phyloP scores from a whole-genome alignment of 176 grass and related monocot genomes.

The Melocanna baccifera region DNA sequence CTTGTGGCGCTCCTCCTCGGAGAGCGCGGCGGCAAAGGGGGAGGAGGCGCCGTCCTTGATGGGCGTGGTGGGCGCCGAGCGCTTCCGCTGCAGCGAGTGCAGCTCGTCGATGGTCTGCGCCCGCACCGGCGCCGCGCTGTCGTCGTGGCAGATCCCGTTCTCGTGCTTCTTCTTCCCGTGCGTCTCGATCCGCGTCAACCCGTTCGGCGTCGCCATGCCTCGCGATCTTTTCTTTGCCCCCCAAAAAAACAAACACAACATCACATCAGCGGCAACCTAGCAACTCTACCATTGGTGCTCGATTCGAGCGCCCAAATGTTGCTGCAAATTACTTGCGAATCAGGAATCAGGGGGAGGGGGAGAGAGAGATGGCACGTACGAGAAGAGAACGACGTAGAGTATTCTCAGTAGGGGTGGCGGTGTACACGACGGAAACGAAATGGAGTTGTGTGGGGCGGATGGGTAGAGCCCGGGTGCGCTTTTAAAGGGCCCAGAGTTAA shows the following conservation, averaged over 20 bases:
- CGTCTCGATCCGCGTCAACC: constrained; percentile 76
- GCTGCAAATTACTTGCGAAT: neutral
- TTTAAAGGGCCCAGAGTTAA: constrained; percentile 43
- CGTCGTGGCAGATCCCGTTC: constrained; percentile 94
- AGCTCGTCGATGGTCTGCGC: constrained; percentile 97
- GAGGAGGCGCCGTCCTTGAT: constrained; percentile 49
- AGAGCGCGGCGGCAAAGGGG: constrained; percentile 47
- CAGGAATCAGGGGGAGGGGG: neutral
- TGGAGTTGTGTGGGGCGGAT: constrained; percentile 27
- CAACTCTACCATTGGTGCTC: constrained; percentile 7
- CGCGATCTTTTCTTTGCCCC: neutral
- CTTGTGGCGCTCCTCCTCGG: constrained; percentile 53
- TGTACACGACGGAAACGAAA: neutral
- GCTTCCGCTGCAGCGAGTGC: constrained; percentile 84
- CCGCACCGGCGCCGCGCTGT: constrained; percentile 69
- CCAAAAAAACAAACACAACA: neutral
- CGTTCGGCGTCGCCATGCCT: constrained; percentile 48
- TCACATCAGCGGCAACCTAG: constrained; percentile 11
- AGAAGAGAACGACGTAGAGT: neutral
- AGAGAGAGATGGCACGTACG: constrained; percentile 17
- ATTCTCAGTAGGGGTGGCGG: neutral
- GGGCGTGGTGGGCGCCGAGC: constrained; percentile 73
- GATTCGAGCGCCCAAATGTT: neutral
- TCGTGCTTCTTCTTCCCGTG: constrained; percentile 49
- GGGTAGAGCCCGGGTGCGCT: constrained; percentile 21